These are phyloP conservation scores for Incumbomyces lentus DNA, from an alignment of 2,329 filamentous ascomycete species.

Conservation along the genomic window DNA sequence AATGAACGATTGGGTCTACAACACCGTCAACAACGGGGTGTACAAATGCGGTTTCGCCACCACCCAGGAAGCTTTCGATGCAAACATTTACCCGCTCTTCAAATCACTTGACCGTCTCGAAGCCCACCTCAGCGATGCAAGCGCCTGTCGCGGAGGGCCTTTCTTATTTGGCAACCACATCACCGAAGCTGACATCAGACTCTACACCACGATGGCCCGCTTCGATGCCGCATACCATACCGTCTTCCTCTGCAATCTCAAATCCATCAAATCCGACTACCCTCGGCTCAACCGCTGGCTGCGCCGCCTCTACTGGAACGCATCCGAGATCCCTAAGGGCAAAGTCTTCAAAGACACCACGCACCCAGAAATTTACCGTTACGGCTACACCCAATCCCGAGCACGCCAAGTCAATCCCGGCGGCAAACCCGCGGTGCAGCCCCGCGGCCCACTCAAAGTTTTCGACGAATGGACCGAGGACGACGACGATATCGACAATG, in stretches of 20 bases:
- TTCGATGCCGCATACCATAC: constrained; percentile 68
- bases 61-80: constrained; percentile 65
- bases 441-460: constrained; percentile 16
- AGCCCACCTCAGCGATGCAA: constrained; percentile 45
- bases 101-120: constrained; percentile 63
- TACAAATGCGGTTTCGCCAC: constrained; percentile 63
- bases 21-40: constrained; percentile 45
- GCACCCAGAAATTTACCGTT: constrained; percentile 28
- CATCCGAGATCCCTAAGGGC: constrained; percentile 29
- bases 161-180: constrained; percentile 63
- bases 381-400: constrained; percentile 16
- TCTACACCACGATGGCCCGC: constrained; percentile 58
- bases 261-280: constrained; percentile 53
- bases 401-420: constrained; percentile 11
- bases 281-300: constrained; percentile 38
- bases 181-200: constrained; percentile 67
- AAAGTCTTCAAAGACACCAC: constrained; percentile 37
- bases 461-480: constrained; percentile 19
- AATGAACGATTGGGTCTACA: constrained; percentile 67
- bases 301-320: constrained; percentile 38
- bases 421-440: constrained; percentile 13
- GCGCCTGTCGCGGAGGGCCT: constrained; percentile 39
- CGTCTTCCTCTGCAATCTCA: constrained; percentile 66
- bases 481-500: constrained; percentile 13
- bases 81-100: constrained; percentile 59